phyloP scores from a whole-genome alignment of 1,284 basidiomycete species.

The Apiotrichum porosum region DNA sequence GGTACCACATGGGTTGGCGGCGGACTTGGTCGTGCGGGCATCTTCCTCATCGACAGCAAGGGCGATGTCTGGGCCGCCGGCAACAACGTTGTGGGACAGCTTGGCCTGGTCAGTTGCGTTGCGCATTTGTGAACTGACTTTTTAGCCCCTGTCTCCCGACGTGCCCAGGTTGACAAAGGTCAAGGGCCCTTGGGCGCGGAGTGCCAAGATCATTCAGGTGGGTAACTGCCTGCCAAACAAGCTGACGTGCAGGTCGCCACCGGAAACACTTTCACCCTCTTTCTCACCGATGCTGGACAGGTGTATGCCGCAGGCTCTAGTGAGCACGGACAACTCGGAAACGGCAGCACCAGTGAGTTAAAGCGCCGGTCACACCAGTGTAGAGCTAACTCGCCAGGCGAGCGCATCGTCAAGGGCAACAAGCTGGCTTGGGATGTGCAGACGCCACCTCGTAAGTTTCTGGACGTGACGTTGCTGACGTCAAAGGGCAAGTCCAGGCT shows the following conservation, averaged over 20 bases:
- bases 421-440: constrained; percentile 79
- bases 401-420: constrained; percentile 76
- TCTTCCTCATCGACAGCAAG: constrained; percentile 71
- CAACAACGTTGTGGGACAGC: constrained; percentile 73
- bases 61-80: constrained; percentile 82
- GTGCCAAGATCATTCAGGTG: constrained; percentile 34
- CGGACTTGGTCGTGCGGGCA: constrained; percentile 75
- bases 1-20: constrained; percentile 70
- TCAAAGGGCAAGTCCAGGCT: constrained; percentile 62
- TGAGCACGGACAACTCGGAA: constrained; percentile 90
- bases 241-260: constrained; percentile 58
- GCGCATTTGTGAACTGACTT: background rate
- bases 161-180: constrained; percentile 28
- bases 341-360: constrained; percentile 66
- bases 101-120: constrained; percentile 34
- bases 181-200: constrained; percentile 36
- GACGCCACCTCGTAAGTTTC: constrained; percentile 60
- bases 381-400: no score
- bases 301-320: constrained; percentile 85
- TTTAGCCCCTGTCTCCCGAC: constrained; percentile 17
- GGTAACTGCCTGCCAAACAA: no score
- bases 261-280: constrained; percentile 75
- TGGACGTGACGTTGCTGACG: constrained; percentile 1
- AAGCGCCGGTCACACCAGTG: no score
- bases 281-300: constrained; percentile 74